These are phyloP conservation scores for Pseudogymnoascus sp. DNA, from an alignment of 2,329 filamentous ascomycete genomes.

Conservation along the genomic window DNA sequence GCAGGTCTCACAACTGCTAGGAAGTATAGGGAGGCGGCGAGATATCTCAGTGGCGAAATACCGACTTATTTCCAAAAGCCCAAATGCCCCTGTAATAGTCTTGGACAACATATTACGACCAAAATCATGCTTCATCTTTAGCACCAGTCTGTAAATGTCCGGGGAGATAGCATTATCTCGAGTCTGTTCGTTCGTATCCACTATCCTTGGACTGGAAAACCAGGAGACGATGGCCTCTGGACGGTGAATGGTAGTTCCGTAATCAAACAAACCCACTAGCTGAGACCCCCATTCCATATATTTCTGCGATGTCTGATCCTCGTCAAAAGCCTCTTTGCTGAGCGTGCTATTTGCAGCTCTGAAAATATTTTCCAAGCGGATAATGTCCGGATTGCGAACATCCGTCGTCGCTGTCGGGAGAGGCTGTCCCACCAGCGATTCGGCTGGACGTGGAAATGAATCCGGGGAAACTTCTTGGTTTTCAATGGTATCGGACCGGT, in stretches of 20 bases:
- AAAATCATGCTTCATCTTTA: background rate
- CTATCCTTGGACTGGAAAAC: background rate
- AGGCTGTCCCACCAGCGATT: background rate
- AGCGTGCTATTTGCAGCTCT: background rate
- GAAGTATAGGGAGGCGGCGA: background rate
- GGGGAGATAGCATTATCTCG: background rate
- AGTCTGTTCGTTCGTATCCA: background rate
- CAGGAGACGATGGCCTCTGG: background rate
- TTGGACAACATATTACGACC: too few species aligned
- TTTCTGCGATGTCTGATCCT: background rate
- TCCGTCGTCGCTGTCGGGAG: background rate
- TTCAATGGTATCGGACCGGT: background rate
- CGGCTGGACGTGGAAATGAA: background rate
- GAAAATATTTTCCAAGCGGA: background rate
- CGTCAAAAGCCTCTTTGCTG: background rate
- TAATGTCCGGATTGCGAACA: background rate
- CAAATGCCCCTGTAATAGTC: background rate
- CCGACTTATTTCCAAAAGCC: background rate
- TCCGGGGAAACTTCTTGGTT: background rate
- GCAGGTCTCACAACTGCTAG: too few species aligned
- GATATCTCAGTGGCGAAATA: background rate
- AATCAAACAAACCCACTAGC: background rate
- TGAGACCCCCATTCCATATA: background rate
- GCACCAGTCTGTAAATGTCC: background rate
- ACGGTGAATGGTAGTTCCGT: background rate